Base-by-base conservation (phyloP, 139 green algal species). In the Eudorina sp. region DNA sequence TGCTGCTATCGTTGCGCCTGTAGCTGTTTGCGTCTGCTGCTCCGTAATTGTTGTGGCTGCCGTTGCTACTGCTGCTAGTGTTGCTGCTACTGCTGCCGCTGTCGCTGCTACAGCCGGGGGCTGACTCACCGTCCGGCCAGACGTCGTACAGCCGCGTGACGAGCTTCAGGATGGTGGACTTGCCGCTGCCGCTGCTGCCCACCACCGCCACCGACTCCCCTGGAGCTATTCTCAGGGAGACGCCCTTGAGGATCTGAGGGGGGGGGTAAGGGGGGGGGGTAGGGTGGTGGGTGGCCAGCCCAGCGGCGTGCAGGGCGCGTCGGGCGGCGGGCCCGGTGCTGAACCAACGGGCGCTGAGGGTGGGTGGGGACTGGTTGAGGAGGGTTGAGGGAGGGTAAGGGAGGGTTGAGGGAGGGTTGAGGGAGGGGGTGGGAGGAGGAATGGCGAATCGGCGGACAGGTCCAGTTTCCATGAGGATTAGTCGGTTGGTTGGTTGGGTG, bases 181-280 rank as follows among this genome's bases (percentile, higher is more conserved):
- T 99, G 88, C 98, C 91, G 73, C 84, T 91, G 46, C 97, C 97
- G 45, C 82, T 95, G 83, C 94, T 80, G 16, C 98, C 98, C 38
- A 99, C 97, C 21, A 99, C 92, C 0, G 98, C 98, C 40, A 98
- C 90, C 0, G 94, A 97, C 81, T 95, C 86, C 0, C 98, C 98
- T 7, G 96, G 84, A 27, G 72, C 53, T 16, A 98, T 81, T 0
- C 64, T 46, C 62, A 96, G 38, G 11, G 82, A 86, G 13, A 93
- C 43, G 45, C 86, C 86, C 31, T 43, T 43, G 0, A 92, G 81
- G 53, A 92, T 92, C 90, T 90, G 88, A 3, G 48, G 51, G n/a
- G 45, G 40, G 36, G 72, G 40, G 40, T 5, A n/a, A n/a, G n/a
- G n/a, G n/a, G n/a, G n/a, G n/a, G n/a, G n/a, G n/a, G n/a, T n/a